Conservation (phyloP, 2,329 filamentous ascomycete genomes). For the Fusarium sp. region DNA sequence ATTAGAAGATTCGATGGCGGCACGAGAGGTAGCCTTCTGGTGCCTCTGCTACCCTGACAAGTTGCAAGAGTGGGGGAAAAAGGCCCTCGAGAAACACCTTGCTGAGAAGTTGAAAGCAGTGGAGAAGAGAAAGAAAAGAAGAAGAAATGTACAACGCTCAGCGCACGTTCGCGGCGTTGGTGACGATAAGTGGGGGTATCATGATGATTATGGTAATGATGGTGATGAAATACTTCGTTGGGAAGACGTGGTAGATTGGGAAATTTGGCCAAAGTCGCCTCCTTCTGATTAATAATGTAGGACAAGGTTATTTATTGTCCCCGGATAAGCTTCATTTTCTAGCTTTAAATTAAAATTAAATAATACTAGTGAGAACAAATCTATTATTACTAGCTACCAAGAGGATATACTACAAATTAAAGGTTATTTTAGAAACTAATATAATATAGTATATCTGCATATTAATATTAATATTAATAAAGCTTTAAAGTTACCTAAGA, state of each 20-base stretch:
- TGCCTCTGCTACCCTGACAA: neutral
- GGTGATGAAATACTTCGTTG: slow-evolving; percentile 5
- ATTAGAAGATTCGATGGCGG: slow-evolving; percentile 4
- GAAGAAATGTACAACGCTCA: rapidly evolving
- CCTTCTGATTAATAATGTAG: slow-evolving; percentile 9
- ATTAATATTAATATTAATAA: too few species aligned
- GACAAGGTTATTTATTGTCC: too few species aligned
- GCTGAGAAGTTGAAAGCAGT: neutral
- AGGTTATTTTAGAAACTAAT: too few species aligned
- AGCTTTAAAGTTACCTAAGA: too few species aligned
- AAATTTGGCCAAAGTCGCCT: slow-evolving; percentile 17
- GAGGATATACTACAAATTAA: too few species aligned
- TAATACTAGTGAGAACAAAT: too few species aligned
- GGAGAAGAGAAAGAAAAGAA: neutral
- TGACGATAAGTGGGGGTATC: neutral
- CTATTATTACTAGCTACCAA: too few species aligned
- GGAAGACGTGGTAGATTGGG: slow-evolving; percentile 23
- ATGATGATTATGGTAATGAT: neutral
- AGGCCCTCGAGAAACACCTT: neutral
- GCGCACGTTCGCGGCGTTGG: too few species aligned
- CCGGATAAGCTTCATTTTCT: too few species aligned
- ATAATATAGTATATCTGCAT: too few species aligned
- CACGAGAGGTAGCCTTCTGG: slow-evolving; percentile 3
- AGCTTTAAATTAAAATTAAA: too few species aligned
- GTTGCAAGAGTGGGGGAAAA: neutral